Evolutionary conservation across 176 grass and related monocot genomes (phyloP), one percentile per base, ranked within the genome.

Genomic region (Hsuehochloa calcarea): DNA sequence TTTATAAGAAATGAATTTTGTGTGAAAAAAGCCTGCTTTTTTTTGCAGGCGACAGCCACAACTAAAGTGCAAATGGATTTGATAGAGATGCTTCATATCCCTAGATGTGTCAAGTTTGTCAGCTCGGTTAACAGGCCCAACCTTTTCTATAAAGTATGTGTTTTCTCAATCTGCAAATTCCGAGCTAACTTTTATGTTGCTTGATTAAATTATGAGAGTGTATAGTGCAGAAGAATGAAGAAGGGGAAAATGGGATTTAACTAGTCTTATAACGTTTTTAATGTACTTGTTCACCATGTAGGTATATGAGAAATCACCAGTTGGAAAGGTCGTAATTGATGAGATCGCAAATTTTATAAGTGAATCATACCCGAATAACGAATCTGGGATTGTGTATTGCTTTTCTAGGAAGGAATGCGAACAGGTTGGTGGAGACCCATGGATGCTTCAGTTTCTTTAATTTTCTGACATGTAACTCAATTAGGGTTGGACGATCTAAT

Each of bases 1-100:
- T 62, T 75, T 55, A 72, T 27, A 59, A 68, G 17, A 87, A 56
- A 37, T 44, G 66, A 86, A 71, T 14, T 23, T 37, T 78, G 51
- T 54, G 65, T 78, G 65, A 83, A 73, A 26, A 81, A 19, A 46
- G 25, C 29, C 9, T 87, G 40, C 49, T 61, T 70, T 66, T 40
- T 49, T 87, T 65, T 87, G 64, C 41, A 95, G 93, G 95, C 93
- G 67, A 98, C 95, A 85, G 93, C 95, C 46, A 98, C 95, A 76
- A 91, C 80, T 79, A 98, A 93, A 75, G 95, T 98, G 51, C 95
- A 95, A 89, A 80, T 77, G 37, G 95, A 98, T 91, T 80, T 98
- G 80, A 98, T 95, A 59, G 91, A 95, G 68, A 98, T 98, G 95
- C 95, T 98, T 86, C 95, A 98, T 75, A 91, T 98, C 74, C 87